These are phyloP conservation scores for Stereocaulon alpinum DNA, from an alignment of 495 filamentous ascomycete species.

Conservation along the genomic window DNA sequence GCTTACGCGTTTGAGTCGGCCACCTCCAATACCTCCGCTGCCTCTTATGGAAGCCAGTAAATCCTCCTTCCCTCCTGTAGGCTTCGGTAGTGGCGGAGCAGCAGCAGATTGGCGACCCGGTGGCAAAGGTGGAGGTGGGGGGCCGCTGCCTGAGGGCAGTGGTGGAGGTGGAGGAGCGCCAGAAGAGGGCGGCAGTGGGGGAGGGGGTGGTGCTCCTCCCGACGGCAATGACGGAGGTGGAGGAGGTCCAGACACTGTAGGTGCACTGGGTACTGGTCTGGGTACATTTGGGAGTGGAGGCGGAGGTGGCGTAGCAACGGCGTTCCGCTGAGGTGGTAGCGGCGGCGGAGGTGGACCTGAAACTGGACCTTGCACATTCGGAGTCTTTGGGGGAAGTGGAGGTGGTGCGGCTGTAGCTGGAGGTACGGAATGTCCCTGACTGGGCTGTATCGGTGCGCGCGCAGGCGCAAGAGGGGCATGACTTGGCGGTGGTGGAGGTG, in stretches of 20 bases:
- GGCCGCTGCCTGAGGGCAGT: conserved; percentile 38
- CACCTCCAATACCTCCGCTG: conserved; percentile 58
- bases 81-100: conserved; percentile 44
- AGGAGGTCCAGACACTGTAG: conserved; percentile 27
- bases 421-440: conserved; percentile 29
- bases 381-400: conserved; percentile 63
- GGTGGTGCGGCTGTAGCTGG: conserved; percentile 42
- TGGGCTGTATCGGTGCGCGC: conserved; percentile 45
- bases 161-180: conserved; percentile 37
- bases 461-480: conserved; percentile 61
- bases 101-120: conserved; percentile 56
- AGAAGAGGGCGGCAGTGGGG: conserved; percentile 30
- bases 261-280: conserved; percentile 31
- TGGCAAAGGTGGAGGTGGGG: conserved; percentile 61
- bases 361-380: conserved; percentile 30
- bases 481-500: conserved; percentile 66
- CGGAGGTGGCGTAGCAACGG: conserved; percentile 37
- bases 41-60: conserved; percentile 75
- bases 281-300: conserved; percentile 37
- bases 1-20: conserved; percentile 70
- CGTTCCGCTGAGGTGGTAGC: conserved; percentile 31
- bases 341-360: conserved; percentile 51
- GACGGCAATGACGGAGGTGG: conserved; percentile 27
- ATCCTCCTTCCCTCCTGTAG: conserved; percentile 46
- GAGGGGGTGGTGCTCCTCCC: conserved; percentile 32